Base-by-base conservation (phyloP, 2,329 filamentous ascomycete genomes). In the Ophiostoma montium region DNA sequence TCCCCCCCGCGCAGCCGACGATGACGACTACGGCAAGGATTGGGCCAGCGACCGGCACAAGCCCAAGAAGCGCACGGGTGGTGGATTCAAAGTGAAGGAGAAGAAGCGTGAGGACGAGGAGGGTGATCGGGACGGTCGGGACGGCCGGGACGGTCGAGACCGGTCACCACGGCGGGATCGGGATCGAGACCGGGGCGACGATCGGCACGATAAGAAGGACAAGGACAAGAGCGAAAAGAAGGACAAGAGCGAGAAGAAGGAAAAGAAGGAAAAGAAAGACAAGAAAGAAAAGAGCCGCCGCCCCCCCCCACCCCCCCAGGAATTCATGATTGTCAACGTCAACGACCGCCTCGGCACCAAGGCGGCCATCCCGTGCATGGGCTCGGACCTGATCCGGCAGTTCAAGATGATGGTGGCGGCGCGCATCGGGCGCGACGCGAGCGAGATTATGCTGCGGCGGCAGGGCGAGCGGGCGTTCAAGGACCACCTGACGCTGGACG, bases 301-400 rank as follows among this genome's bases (percentile, higher is more conserved):
- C 21, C 47, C 7, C 32, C 50, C 16, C 15, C 35, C 33, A 1
- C 43, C 43, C 4, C 42, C 44, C 9, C 52, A 50, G 2, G 53
- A 56, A 31, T 53, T 56, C 19, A 94, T 95, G 84, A 95, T 96
- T 57, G 89, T 96, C 16, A 80, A 90, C 59, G 80, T 96, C 61
- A 96, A 96, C 63, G 90, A 96, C 65, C 78, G 90, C n/a, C 70
- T 96, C 33, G 90, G 90, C 12, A 95, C 90, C n/a, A 95, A 95
- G 61, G 86, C 89, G 15, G 84, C 86, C 47, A 92, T 96, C 55
- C 90, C 90, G 0, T 95, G 89, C 62, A 71, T 95, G 50, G 81
- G 86, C 1, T 84, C 80, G 3, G 90, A 96, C 66, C 82, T 81
- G 8, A 82, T 95, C 56, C 82, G 82, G 55, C 75, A 89, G 53